A percentile compares a stretch with the other conserved stretches of the same genome.
Evolutionary conservation across 169 alveolate genomes (phyloP).

Genomic region (Plasmodium yoelii): DNA sequence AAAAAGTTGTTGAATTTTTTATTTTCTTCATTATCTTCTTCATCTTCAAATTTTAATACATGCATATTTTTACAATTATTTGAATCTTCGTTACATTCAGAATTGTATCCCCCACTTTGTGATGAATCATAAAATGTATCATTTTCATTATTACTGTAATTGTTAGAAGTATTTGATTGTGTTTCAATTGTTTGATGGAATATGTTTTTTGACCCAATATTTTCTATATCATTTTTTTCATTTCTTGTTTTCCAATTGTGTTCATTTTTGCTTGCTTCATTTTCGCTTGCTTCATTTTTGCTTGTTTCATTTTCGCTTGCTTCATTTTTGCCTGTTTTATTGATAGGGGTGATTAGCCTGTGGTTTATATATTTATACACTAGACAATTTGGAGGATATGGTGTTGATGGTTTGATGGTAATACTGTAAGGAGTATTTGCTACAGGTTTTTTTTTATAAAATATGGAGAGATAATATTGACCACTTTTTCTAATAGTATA

Average conservation of each 20-base stretch:
- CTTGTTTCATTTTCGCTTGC: not conserved
- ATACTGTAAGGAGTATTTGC: slow-evolving; percentile 55
- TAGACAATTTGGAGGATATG: slow-evolving; percentile 59
- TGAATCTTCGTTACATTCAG: not conserved
- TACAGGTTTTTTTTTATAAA: slow-evolving; percentile 37
- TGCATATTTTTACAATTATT: not conserved
- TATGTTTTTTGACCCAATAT: not conserved
- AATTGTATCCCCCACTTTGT: not conserved
- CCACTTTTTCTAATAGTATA: slow-evolving; percentile 44
- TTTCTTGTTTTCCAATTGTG: not conserved
- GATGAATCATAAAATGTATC: too few species aligned
- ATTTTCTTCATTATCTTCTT: slow-evolving; percentile 17
- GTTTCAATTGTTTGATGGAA: not conserved
- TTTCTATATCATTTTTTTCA: not conserved
- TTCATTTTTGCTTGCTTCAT: too few species aligned
- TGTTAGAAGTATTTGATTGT: not conserved
- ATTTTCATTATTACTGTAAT: not conserved
- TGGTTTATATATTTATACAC: slow-evolving; percentile 27
- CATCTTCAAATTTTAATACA: slow-evolving; percentile 1
- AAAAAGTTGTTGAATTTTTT: slow-evolving; percentile 43
- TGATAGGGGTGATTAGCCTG: slow-evolving; percentile 2
- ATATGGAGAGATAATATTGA: slow-evolving; percentile 46
- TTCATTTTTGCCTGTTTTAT: not conserved
- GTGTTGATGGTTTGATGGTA: slow-evolving; percentile 34
- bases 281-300: not conserved